These are phyloP conservation scores for Phyllosticta citrichinensis DNA, from an alignment of 2,329 filamentous ascomycete genomes.

Conservation along the genomic window DNA sequence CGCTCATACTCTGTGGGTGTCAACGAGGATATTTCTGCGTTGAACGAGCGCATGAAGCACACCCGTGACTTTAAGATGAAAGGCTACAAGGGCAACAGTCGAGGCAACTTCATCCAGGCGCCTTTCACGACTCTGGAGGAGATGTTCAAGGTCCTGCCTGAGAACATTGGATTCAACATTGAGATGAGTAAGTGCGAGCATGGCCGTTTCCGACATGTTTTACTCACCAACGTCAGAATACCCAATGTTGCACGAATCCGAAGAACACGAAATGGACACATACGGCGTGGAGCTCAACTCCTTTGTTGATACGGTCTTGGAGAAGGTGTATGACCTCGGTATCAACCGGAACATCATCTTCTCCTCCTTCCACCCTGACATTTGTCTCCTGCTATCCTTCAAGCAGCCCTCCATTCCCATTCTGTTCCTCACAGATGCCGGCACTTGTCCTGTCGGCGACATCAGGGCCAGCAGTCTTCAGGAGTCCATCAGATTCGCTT, in stretches of 20 bases:
- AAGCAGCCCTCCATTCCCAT: slow-evolving; percentile 97
- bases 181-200: slow-evolving; percentile 59
- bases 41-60: slow-evolving; percentile 88
- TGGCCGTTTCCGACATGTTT: not conserved
- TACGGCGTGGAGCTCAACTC: slow-evolving; percentile 94
- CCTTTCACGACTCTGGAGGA: slow-evolving; percentile 94
- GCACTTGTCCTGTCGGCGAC: slow-evolving; percentile 71
- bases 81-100: slow-evolving; percentile 90
- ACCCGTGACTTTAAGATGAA: slow-evolving; percentile 91
- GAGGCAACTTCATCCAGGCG: slow-evolving; percentile 89
- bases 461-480: slow-evolving; percentile 85
- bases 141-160: slow-evolving; percentile 75
- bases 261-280: slow-evolving; percentile 93
- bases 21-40: slow-evolving; percentile 36
- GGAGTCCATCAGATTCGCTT: slow-evolving; percentile 90
- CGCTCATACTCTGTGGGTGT: slow-evolving; percentile 53
- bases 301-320: slow-evolving; percentile 88
- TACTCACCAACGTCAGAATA: slow-evolving; percentile 51
- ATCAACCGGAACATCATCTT: slow-evolving; percentile 87
- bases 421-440: slow-evolving; percentile 86
- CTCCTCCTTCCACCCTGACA: slow-evolving; percentile 94
- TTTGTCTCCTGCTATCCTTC: slow-evolving; percentile 86
- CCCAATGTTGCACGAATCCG: slow-evolving; percentile 91
- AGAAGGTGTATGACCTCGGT: slow-evolving; percentile 79
- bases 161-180: slow-evolving; percentile 88